Conservation (phyloP, 345 rosid genomes). For the Gossypium thurberi region DNA sequence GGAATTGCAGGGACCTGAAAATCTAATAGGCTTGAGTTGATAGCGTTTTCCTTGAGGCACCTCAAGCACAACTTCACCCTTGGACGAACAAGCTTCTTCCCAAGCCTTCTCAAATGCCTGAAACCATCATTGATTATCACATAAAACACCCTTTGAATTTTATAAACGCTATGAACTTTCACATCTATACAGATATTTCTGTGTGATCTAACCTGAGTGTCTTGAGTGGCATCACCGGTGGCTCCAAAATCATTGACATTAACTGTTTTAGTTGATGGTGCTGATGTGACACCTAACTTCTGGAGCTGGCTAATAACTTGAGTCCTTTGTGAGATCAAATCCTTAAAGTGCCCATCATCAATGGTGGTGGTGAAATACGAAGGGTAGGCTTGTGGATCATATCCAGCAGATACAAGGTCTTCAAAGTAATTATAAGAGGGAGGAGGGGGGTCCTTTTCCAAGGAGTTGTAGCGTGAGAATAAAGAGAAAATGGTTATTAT, state of each 20-base stretch:
- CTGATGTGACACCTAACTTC: background rate
- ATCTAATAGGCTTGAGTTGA: slow-evolving; percentile 36
- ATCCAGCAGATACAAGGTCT: background rate
- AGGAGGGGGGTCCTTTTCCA: background rate
- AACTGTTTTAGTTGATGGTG: slow-evolving; percentile 14
- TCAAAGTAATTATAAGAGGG: background rate
- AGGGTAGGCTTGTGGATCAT: slow-evolving; percentile 13
- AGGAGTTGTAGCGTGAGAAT: slow-evolving; percentile 4
- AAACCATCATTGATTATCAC: background rate
- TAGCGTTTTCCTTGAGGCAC: slow-evolving; percentile 48
- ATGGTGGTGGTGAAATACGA: slow-evolving; percentile 5
- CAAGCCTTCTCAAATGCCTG: slow-evolving; percentile 77
- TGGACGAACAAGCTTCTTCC: slow-evolving; percentile 60
- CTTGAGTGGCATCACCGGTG: slow-evolving; percentile 52
- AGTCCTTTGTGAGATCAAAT: background rate
- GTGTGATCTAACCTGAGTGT: slow-evolving; percentile 40
- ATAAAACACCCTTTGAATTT: too few species aligned
- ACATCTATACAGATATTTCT: too few species aligned
- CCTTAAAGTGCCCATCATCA: background rate
- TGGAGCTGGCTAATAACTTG: background rate
- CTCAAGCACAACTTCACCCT: slow-evolving; percentile 34
- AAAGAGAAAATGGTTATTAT: slow-evolving; percentile 3
- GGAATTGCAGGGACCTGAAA: slow-evolving; percentile 71
- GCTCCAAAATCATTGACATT: slow-evolving; percentile 55
- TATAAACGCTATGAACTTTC: too few species aligned